phyloP scores from a whole-genome alignment of 768 basidiomycete species.

The Rhodotorula toruloides region DNA sequence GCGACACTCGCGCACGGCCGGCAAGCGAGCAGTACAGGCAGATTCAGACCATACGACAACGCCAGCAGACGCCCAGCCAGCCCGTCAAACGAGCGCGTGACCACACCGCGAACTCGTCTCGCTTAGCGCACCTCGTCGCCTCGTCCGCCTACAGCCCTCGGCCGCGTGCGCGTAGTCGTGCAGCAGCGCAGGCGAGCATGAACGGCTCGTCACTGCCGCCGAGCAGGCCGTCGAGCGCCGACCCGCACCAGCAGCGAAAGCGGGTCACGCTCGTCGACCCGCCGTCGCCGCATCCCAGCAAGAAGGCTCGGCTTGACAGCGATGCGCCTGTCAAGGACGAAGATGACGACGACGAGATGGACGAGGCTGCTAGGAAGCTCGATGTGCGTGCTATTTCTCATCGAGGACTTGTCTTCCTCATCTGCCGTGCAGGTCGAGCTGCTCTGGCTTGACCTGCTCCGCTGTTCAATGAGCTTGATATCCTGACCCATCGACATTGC shows the following conservation, averaged over 20 bases:
- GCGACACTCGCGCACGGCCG: too few species aligned
- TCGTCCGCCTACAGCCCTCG: not conserved
- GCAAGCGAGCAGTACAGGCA: too few species aligned
- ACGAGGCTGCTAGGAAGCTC: constrained; percentile 20
- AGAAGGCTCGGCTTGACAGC: constrained; percentile 2
- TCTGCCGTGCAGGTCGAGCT: not conserved
- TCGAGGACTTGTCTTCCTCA: not conserved
- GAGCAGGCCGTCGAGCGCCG: not conserved
- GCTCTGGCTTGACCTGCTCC: not conserved
- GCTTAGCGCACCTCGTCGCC: not conserved
- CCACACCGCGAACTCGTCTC: too few species aligned
- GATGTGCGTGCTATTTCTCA: constrained; percentile 9
- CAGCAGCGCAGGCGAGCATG: not conserved
- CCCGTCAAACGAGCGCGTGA: too few species aligned
- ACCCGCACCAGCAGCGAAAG: constrained; percentile 1
- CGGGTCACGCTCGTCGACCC: constrained; percentile 17
- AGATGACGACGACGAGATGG: constrained; percentile 13
- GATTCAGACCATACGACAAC: too few species aligned
- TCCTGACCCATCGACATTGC: not conserved
- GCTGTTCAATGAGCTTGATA: not conserved
- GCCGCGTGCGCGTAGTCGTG: not conserved
- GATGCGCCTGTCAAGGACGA: not conserved
- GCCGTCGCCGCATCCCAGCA: constrained; percentile 7
- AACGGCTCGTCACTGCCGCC: not conserved
- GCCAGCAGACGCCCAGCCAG: too few species aligned